These are phyloP conservation scores for Polygonum aviculare DNA, from an alignment of 148 eudicot genomes.

Conservation along the genomic window DNA sequence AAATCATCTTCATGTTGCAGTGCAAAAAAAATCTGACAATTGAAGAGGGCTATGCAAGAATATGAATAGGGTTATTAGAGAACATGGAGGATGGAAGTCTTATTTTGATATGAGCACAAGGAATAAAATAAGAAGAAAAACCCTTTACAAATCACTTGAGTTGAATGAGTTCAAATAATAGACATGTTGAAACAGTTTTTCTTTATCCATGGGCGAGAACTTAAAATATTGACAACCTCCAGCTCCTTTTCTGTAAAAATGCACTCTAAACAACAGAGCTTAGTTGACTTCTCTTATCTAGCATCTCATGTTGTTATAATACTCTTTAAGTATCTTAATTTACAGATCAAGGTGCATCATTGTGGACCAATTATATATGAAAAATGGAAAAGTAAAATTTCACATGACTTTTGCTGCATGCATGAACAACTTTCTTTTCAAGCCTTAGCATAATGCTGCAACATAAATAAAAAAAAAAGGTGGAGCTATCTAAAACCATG, in stretches of 20 bases:
- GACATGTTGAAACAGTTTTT: too few relatives aligned
- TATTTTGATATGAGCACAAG: not conserved
- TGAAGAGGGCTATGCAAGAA: not conserved
- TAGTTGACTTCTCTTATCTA: not conserved
- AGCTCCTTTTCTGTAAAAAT: not conserved
- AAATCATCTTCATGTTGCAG: not conserved
- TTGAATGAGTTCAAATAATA: not conserved
- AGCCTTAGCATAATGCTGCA: too few relatives aligned
- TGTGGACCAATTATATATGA: not conserved
- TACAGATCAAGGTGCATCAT: not conserved
- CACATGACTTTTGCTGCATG: not conserved
- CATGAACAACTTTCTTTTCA: too few relatives aligned
- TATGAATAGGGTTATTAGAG: not conserved
- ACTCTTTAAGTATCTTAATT: not conserved
- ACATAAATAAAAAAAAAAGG: too few relatives aligned
- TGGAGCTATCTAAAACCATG: not conserved
- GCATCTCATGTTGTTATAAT: not conserved
- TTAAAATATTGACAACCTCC: not conserved
- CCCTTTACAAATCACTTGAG: not conserved
- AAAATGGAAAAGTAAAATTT: not conserved
- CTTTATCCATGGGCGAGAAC: too few relatives aligned
- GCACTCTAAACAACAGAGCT: not conserved
- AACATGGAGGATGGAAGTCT: not conserved
- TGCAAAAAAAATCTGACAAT: not conserved
- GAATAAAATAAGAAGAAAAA: not conserved